phyloP scores from a whole-genome alignment of 2,329 filamentous ascomycete species.

The Niveomyces coronatus region DNA sequence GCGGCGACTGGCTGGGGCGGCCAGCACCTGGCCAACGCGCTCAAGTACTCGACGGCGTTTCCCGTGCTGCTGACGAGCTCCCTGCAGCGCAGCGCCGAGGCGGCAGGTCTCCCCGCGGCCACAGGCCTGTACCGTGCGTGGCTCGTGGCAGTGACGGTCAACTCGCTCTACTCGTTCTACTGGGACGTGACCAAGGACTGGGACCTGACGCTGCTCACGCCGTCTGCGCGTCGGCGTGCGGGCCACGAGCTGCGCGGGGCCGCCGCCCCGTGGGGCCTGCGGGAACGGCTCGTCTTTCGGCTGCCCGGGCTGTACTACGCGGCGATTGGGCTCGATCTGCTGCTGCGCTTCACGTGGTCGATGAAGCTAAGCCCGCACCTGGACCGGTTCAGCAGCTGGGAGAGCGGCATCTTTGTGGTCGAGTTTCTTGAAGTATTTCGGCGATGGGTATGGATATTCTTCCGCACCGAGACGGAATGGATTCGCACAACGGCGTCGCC shows the following conservation, averaged over 20 bases:
- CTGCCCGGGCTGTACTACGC: conserved; percentile 68
- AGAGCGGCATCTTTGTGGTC: conserved; percentile 79
- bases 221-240: conserved; percentile 24
- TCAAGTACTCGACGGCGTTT: conserved; percentile 91
- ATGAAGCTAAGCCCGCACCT: conserved; percentile 76
- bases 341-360: conserved; percentile 83
- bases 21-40: conserved; percentile 83
- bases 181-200: conserved; percentile 97
- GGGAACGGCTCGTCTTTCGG: conserved; percentile 63
- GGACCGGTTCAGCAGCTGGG: conserved; percentile 75
- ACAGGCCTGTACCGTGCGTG: conserved; percentile 46
- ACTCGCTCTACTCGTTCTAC: conserved; percentile 94
- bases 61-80: conserved; percentile 78
- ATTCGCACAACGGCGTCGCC: conserved; percentile 44
- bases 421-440: conserved; percentile 79
- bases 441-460: conserved; percentile 95
- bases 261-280: conserved; percentile 67
- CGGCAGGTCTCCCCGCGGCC: conserved; percentile 24
- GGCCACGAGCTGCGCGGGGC: conserved; percentile 25
- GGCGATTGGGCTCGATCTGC: conserved; percentile 67
- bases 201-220: conserved; percentile 77
- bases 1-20: conserved; percentile 62
- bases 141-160: conserved; percentile 64
- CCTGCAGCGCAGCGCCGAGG: conserved; percentile 52
- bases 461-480: conserved; percentile 92